These are phyloP conservation scores for Crithidia expoeki DNA, from an alignment of 208 protist species.

Conservation along the genomic window DNA sequence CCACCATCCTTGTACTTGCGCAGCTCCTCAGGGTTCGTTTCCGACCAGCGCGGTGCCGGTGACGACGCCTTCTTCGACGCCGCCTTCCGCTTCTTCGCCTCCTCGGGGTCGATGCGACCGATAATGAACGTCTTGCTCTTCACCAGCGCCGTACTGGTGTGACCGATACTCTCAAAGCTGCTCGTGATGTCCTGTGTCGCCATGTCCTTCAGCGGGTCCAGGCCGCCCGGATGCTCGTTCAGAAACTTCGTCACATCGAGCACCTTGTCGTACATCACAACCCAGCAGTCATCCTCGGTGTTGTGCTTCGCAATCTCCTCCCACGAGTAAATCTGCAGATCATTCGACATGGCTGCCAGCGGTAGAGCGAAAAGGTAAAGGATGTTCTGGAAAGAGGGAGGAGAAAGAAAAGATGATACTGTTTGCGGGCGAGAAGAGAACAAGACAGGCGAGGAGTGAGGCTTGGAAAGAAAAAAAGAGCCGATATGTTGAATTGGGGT, in stretches of 20 bases:
- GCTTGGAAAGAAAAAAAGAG: too few species aligned
- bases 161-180: constrained; percentile 85
- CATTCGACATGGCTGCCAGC: constrained; percentile 41
- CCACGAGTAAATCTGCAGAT: constrained; percentile 74
- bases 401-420: constrained; percentile 23
- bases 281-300: constrained; percentile 90
- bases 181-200: constrained; percentile 79
- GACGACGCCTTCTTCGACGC: constrained; percentile 9
- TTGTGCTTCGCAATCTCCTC: constrained; percentile 92
- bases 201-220: constrained; percentile 86
- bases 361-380: too few species aligned
- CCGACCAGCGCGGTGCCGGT: constrained; percentile 54
- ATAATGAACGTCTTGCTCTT: constrained; percentile 75
- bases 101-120: constrained; percentile 61
- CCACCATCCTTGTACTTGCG: constrained; percentile 63
- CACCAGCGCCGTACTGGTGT: constrained; percentile 66
- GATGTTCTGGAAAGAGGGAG: not conserved
- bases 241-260: constrained; percentile 91
- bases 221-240: constrained; percentile 90
- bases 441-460: too few species aligned
- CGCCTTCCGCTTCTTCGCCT: constrained; percentile 32
- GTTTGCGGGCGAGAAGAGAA: too few species aligned
- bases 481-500: too few species aligned
- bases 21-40: constrained; percentile 56
- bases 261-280: constrained; percentile 92